Percentiles rank a stretch among this genome's conserved stretches.
Evolutionary conservation across 495 filamentous ascomycete genomes (phyloP).

Genomic region (Xylaria intraflava): DNA sequence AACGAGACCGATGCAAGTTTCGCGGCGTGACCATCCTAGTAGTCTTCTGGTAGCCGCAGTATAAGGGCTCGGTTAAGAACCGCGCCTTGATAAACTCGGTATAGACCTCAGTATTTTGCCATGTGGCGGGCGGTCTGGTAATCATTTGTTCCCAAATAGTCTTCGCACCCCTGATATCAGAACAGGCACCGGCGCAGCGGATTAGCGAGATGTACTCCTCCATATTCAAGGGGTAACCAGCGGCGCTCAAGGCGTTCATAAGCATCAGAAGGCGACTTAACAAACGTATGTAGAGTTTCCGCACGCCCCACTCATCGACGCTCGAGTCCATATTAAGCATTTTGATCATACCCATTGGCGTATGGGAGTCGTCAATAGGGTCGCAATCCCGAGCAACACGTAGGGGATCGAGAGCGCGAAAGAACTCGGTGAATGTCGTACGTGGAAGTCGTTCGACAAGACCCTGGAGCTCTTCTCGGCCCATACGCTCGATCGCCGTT

Average conservation of each 20-base stretch:
- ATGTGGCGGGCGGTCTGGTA: neutral
- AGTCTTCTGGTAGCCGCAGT: constrained; percentile 25
- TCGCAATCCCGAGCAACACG: constrained; percentile 21
- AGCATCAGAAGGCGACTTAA: constrained; percentile 18
- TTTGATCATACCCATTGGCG: constrained; percentile 23
- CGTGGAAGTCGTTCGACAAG: constrained; percentile 17
- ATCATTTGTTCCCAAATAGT: constrained; percentile 22
- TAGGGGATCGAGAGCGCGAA: constrained; percentile 31
- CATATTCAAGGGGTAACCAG: constrained; percentile 15
- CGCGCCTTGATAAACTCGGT: constrained; percentile 30
- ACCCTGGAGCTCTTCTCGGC: constrained; percentile 5
- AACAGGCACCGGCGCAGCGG: constrained; percentile 30
- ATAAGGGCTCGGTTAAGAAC: constrained; percentile 32
- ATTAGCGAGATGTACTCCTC: constrained; percentile 30
- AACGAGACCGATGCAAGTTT: constrained; percentile 19
- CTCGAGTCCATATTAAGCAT: constrained; percentile 15
- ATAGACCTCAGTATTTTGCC: constrained; percentile 16
- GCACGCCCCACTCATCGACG: constrained; percentile 29
- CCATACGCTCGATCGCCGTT: constrained; percentile 9
- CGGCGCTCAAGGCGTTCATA: constrained; percentile 13
- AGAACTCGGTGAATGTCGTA: constrained; percentile 32
- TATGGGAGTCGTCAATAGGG: constrained; percentile 11
- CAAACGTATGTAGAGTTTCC: constrained; percentile 21
- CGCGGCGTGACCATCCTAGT: constrained; percentile 25
- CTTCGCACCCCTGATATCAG: constrained; percentile 16